These are phyloP conservation scores for Paramecium sexaurelia DNA, from an alignment of 73 alveolate species.

Conservation along the genomic window DNA sequence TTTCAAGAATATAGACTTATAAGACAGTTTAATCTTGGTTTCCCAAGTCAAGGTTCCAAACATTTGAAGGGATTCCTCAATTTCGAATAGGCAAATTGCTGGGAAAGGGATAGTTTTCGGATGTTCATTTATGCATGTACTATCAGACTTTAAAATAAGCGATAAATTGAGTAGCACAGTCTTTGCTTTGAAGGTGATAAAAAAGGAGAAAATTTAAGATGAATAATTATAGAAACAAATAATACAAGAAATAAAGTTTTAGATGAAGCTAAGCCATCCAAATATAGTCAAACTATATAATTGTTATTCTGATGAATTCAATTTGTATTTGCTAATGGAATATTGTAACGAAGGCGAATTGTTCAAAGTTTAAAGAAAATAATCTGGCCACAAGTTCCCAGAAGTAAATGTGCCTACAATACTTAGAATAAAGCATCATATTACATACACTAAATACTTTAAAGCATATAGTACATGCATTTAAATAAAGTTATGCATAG, in stretches of 20 bases:
- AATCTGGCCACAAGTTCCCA: background rate
- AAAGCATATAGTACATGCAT: constrained; percentile 55
- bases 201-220: constrained; percentile 41
- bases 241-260: constrained; percentile 28
- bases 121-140: constrained; percentile 46
- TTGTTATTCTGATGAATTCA: constrained; percentile 70
- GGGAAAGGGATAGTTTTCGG: constrained; percentile 25
- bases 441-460: background rate
- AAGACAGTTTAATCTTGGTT: constrained; percentile 30
- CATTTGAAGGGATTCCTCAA: constrained; percentile 24
- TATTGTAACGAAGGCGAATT: constrained; percentile 77
- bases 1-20: constrained; percentile 12
- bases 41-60: background rate
- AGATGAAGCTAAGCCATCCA: constrained; percentile 66
- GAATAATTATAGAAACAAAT: background rate
- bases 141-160: background rate
- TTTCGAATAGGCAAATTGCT: constrained; percentile 13
- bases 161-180: constrained; percentile 28
- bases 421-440: constrained; percentile 18
- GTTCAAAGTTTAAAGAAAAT: constrained; percentile 40
- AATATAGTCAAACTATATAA: constrained; percentile 69
- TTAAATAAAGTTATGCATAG: constrained; percentile 33
- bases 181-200: constrained; percentile 42
- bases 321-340: constrained; percentile 69
- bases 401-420: constrained; percentile 1